These are phyloP conservation scores for Persicaria maculosa DNA, from an alignment of 148 eudicot genomes.

Conservation along the genomic window DNA sequence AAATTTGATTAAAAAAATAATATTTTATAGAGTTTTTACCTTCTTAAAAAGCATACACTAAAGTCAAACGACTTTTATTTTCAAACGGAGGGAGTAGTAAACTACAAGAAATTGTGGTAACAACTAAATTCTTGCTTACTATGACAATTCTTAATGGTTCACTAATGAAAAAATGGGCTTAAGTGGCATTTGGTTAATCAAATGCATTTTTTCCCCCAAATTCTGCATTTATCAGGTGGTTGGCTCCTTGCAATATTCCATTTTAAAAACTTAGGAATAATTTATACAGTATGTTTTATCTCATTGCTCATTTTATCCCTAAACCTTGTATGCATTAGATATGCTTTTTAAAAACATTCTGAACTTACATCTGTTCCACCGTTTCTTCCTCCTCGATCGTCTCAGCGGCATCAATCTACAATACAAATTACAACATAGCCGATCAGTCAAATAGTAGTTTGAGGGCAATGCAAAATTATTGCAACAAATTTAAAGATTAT, in stretches of 20 bases:
- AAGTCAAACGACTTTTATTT: too few species aligned
- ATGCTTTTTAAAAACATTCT: background rate
- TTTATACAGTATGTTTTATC: background rate
- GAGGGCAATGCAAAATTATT: background rate
- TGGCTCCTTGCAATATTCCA: background rate
- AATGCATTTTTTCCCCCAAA: background rate
- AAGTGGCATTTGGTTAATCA: background rate
- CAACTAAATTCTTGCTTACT: background rate
- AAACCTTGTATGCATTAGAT: background rate
- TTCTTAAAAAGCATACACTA: too few species aligned
- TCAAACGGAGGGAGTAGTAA: too few species aligned
- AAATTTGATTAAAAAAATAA: too few species aligned
- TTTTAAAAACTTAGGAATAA: background rate
- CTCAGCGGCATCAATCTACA: constrained; percentile 93
- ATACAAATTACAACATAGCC: constrained; percentile 3
- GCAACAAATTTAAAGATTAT: background rate
- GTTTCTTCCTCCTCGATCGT: constrained; percentile 79
- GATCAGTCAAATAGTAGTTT: background rate
- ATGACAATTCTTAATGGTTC: background rate
- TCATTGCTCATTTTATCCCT: background rate
- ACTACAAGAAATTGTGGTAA: background rate
- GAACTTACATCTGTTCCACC: constrained; percentile 69
- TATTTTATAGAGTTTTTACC: too few species aligned
- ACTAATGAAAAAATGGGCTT: background rate
- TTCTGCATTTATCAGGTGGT: background rate